Evolutionary conservation across 1,284 basidiomycete genomes (phyloP).

Genomic region (Cryptococcus neoformans): DNA sequence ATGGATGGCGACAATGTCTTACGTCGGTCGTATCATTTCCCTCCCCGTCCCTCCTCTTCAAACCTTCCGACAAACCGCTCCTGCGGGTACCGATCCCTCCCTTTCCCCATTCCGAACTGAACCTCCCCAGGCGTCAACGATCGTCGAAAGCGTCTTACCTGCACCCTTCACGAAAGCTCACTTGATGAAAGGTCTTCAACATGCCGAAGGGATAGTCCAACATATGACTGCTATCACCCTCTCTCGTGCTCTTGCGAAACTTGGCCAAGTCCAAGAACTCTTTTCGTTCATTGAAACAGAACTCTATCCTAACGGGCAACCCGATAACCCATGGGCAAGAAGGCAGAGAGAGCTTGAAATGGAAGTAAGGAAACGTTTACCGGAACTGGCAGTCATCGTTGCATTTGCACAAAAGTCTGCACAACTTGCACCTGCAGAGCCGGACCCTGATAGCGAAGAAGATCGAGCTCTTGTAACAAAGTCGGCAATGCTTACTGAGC

Average conservation of each 20-base stretch:
- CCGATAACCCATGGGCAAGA: slow-evolving; percentile 65
- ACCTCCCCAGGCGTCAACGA: slow-evolving; percentile 65
- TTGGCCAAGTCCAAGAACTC: slow-evolving; percentile 56
- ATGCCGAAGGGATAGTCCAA: slow-evolving; percentile 68
- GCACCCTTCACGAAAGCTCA: slow-evolving; percentile 64
- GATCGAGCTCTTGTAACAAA: slow-evolving; percentile 26
- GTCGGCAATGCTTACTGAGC: slow-evolving; percentile 67
- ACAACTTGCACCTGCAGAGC: slow-evolving; percentile 42
- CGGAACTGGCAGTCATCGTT: slow-evolving; percentile 78
- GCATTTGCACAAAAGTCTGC: slow-evolving; percentile 64
- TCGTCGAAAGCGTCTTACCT: slow-evolving; percentile 75
- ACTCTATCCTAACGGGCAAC: slow-evolving; percentile 45
- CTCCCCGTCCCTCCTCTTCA: slow-evolving; percentile 62
- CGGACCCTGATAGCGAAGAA: slow-evolving; percentile 37
- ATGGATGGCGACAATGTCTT: slow-evolving; percentile 84
- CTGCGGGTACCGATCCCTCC: slow-evolving; percentile 22
- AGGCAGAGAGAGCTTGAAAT: slow-evolving; percentile 63
- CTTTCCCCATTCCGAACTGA: slow-evolving; percentile 50
- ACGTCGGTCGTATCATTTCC: slow-evolving; percentile 71
- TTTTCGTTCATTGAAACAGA: slow-evolving; percentile 57
- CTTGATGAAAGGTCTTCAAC: slow-evolving; percentile 74
- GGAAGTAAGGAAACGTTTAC: slow-evolving; percentile 71
- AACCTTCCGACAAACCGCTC: slow-evolving; percentile 55
- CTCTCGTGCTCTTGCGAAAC: slow-evolving; percentile 68
- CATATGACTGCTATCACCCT: slow-evolving; percentile 75